Base-by-base conservation (phyloP, 768 basidiomycete species). In the Tricholoma furcatifolium region DNA sequence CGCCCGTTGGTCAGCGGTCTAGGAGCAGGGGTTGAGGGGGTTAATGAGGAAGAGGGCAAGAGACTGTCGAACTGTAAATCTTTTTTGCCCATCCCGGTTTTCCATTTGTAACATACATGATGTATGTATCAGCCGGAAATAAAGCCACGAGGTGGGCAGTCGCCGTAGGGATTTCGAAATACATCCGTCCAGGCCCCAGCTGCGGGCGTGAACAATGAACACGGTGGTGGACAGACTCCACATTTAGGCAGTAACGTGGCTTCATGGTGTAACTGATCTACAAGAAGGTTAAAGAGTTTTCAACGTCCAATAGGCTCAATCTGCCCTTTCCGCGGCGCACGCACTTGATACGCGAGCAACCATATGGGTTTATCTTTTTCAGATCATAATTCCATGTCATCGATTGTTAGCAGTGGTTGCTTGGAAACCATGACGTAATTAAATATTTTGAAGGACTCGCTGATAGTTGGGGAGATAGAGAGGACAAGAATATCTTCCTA, bases 121-220 rank as follows among this genome's bases (percentile, higher is more conserved):
- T 20, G 27, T 30, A 40, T 48, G 32, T 14, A 54, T 58, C 56
- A 61, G 54, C 54, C 56, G 60, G 57, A 58, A 44, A 50, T 59
- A 53, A 55, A 11, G 50, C 57, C 57, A 61, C 51, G 55, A 61
- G 60, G 57, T 54, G 32, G 12, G 39, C 34, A 49, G 46, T 50
- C 42, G 41, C 47, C 56, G 48, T 43, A 53, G 47, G 9, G 36
- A 38, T 15, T 18, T 38, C 3, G 14, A 48, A 50, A 50, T 24
- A 32, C 24, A 31, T 21, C 51, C 47, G 46, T 15, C 18, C 30
- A 46, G 7, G 27, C 4, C 27, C 27, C 27, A 7, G 17, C 40
- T 47, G 24, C 20, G 47, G 38, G 31, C n/a, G 32, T 42, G 47
- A 49, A 17, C 31, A 27, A 31, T 30, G 30, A 50, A 30, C 27